phyloP scores from a whole-genome alignment of 192 early-diverging fungal species.

The Coemansia sp. region DNA sequence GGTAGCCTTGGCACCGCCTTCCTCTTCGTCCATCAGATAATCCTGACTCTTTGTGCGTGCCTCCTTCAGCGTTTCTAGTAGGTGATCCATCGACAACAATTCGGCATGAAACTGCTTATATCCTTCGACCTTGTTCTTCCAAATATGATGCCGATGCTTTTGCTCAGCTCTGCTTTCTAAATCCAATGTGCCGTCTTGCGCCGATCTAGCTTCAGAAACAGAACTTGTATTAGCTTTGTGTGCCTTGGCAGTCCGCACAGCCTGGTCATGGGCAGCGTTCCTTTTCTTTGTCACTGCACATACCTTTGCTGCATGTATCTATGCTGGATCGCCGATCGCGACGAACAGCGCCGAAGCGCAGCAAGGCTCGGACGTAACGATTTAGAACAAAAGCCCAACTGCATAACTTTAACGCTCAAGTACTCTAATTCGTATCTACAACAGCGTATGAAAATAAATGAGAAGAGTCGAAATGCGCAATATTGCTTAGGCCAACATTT shows the following conservation, averaged over 20 bases:
- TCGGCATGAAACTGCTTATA: conserved; percentile 35
- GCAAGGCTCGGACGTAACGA: conserved; percentile 1
- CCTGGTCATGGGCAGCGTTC: not conserved
- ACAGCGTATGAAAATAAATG: not conserved
- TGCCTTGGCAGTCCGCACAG: not conserved
- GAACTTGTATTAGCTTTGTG: not conserved
- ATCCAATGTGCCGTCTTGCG: not conserved
- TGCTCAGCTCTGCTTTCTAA: conserved; percentile 17
- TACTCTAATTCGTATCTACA: not conserved
- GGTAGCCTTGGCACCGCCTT: not conserved
- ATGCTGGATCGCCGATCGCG: not conserved
- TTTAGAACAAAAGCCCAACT: conserved; percentile 31
- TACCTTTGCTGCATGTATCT: not conserved
- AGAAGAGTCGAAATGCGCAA: conserved; percentile 11
- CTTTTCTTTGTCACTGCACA: conserved; percentile 1
- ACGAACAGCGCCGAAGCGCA: not conserved
- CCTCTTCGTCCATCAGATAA: not conserved
- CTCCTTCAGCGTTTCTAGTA: conserved; percentile 19
- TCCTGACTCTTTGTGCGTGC: not conserved
- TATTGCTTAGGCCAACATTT: conserved; percentile 1
- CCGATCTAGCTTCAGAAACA: not conserved
- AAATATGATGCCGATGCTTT: conserved; percentile 38
- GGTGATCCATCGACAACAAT: conserved; percentile 32
- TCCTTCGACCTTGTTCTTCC: conserved; percentile 44
- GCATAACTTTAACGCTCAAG: conserved; percentile 16